Evolutionary conservation across 208 protist genomes (phyloP).

Genomic region (Acanthamoeba healyi): DNA sequence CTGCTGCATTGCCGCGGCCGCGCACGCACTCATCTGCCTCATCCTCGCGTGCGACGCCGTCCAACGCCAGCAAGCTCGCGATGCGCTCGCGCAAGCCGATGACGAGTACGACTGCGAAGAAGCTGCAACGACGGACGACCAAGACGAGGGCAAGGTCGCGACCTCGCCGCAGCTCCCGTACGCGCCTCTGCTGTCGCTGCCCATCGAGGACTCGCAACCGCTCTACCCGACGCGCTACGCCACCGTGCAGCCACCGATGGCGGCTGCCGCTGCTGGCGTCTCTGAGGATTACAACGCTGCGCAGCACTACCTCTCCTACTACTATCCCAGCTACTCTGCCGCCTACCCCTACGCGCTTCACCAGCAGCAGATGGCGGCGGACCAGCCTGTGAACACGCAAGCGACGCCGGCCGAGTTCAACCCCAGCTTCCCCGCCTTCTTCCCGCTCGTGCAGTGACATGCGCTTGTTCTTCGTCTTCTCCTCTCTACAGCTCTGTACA

Average conservation of each 20-base stretch:
- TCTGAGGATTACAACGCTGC: too few relatives aligned
- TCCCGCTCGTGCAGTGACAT: neutral
- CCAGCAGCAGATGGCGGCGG: too few relatives aligned
- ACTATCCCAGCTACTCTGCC: neutral
- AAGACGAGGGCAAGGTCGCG: too few relatives aligned
- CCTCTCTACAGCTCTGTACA: neutral
- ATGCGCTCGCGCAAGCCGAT: neutral
- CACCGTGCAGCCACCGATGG: neutral
- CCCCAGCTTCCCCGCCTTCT: neutral
- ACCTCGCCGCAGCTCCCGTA: neutral
- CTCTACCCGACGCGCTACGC: neutral
- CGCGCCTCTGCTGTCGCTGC: constrained; percentile 27
- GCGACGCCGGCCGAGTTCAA: neutral
- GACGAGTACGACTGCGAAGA: constrained; percentile 6
- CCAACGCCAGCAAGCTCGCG: neutral
- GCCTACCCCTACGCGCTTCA: neutral
- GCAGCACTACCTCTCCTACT: neutral
- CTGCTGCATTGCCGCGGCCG: neutral
- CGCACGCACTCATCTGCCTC: constrained; percentile 56
- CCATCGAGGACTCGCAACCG: constrained; percentile 24
- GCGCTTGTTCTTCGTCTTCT: neutral
- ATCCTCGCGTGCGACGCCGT: neutral
- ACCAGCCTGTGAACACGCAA: neutral
- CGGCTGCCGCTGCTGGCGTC: neutral
- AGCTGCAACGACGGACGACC: neutral